Conservation (phyloP, 2,329 filamentous ascomycete species). For the Cladosporium velox region DNA sequence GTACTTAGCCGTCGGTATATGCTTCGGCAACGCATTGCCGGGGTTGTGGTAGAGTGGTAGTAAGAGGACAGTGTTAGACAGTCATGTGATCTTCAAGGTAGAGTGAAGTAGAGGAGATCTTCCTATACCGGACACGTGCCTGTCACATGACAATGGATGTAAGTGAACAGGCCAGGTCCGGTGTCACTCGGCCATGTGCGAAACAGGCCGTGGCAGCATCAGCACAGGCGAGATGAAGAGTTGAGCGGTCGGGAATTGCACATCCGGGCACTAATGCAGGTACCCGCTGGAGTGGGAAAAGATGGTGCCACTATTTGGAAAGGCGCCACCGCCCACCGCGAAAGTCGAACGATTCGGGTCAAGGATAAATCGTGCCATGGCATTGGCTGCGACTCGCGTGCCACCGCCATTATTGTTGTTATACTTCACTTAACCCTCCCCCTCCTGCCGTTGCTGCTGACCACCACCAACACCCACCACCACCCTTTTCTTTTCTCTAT, state of each 20-base stretch:
- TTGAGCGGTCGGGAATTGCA: not conserved
- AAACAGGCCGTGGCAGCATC: not conserved
- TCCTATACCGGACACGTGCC: not conserved
- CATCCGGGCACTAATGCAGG: constrained; percentile 9
- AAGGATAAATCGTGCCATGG: constrained; percentile 14
- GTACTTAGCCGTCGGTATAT: constrained; percentile 22
- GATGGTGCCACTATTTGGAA: not conserved
- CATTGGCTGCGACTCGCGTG: constrained; percentile 14
- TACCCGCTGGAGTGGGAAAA: constrained; percentile 1
- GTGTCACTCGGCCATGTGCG: not conserved
- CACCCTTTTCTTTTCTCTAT: not conserved
- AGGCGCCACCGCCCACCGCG: not conserved
- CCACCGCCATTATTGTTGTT: not conserved
- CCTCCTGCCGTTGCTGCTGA: not conserved
- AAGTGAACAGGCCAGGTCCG: not conserved
- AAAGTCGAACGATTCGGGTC: constrained; percentile 8
- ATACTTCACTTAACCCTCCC: constrained; percentile 13
- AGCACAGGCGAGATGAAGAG: constrained; percentile 1
- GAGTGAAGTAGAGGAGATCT: not conserved
- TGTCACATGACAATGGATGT: constrained; percentile 4
- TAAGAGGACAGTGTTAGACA: not conserved
- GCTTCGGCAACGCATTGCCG: constrained; percentile 15
- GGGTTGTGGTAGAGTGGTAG: not conserved
- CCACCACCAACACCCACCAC: not conserved
- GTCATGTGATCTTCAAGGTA: not conserved